phyloP scores from a whole-genome alignment of 192 early-diverging fungal genomes.

The Powellomyces hirtus region DNA sequence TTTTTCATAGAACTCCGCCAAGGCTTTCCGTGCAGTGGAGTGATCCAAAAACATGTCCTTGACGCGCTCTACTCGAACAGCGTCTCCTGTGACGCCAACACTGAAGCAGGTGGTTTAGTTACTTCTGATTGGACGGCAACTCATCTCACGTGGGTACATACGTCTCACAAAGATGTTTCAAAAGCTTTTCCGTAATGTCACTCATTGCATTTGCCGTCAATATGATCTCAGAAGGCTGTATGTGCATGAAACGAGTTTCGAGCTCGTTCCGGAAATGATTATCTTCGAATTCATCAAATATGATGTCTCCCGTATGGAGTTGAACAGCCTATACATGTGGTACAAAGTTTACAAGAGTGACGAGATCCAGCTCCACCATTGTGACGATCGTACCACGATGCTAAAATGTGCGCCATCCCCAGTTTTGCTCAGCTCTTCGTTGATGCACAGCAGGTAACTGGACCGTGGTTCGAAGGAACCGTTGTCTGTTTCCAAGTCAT shows the following conservation, averaged over 20 bases:
- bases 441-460: conserved; percentile 53
- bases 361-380: too few species aligned
- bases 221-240: conserved; percentile 67
- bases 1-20: conserved; percentile 36
- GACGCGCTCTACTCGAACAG: conserved; percentile 55
- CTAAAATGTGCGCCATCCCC: conserved; percentile 11
- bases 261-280: conserved; percentile 59
- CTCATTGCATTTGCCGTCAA: conserved; percentile 51
- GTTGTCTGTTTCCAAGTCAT: conserved; percentile 39
- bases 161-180: conserved; percentile 14
- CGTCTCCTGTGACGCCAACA: conserved; percentile 33
- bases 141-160: not conserved
- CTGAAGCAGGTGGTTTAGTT: conserved; percentile 3
- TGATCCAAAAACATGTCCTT: conserved; percentile 47
- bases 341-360: too few species aligned
- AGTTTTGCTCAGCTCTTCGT: conserved; percentile 28
- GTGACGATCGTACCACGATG: conserved; percentile 36
- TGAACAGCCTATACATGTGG: conserved; percentile 61
- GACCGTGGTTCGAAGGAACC: conserved; percentile 15
- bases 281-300: conserved; percentile 73
- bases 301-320: conserved; percentile 63
- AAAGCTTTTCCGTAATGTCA: conserved; percentile 54
- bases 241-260: conserved; percentile 66
- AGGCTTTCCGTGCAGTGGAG: conserved; percentile 3
- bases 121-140: too few species aligned